phyloP scores from a whole-genome alignment of 1,139 yeast species.

The Lodderomyces orthopsilosis region DNA sequence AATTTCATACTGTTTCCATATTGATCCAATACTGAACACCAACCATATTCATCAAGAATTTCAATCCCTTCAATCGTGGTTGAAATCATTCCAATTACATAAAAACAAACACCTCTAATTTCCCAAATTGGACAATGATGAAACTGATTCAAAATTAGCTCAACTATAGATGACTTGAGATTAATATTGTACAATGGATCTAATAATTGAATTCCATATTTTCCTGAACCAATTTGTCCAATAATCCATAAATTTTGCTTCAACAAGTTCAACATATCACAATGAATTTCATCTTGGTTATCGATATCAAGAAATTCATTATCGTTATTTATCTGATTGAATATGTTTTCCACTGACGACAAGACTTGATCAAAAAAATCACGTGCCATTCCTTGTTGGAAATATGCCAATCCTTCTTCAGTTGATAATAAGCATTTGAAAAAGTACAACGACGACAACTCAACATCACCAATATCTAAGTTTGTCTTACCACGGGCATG shows the following conservation, averaged over 20 bases:
- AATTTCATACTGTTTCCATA: slow-evolving; percentile 55
- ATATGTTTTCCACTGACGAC: slow-evolving; percentile 19
- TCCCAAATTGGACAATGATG: slow-evolving; percentile 55
- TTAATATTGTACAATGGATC: slow-evolving; percentile 49
- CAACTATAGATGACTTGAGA: slow-evolving; percentile 50
- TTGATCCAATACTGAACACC: slow-evolving; percentile 62
- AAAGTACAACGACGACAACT: slow-evolving; percentile 59
- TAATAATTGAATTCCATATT: slow-evolving; percentile 63
- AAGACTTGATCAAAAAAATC: slow-evolving; percentile 27
- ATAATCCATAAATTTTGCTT: slow-evolving; percentile 86
- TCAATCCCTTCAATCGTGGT: slow-evolving; percentile 78
- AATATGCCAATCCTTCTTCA: slow-evolving; percentile 64
- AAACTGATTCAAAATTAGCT: slow-evolving; percentile 44
- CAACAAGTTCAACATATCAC: slow-evolving; percentile 20
- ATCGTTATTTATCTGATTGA: slow-evolving; percentile 16
- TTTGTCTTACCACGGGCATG: neutral
- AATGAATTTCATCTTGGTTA: slow-evolving; percentile 10
- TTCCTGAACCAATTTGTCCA: slow-evolving; percentile 75
- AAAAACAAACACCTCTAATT: slow-evolving; percentile 73
- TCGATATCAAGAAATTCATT: slow-evolving; percentile 17
- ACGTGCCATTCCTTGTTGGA: slow-evolving; percentile 25
- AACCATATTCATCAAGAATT: slow-evolving; percentile 75
- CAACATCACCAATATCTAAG: slow-evolving; percentile 11
- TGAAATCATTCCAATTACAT: slow-evolving; percentile 72
- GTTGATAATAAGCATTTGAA: slow-evolving; percentile 80